Percentiles rank a stretch among this genome's conserved stretches.
Evolutionary conservation across 306 rosid species (phyloP).

Genomic region (Prunus padus): DNA sequence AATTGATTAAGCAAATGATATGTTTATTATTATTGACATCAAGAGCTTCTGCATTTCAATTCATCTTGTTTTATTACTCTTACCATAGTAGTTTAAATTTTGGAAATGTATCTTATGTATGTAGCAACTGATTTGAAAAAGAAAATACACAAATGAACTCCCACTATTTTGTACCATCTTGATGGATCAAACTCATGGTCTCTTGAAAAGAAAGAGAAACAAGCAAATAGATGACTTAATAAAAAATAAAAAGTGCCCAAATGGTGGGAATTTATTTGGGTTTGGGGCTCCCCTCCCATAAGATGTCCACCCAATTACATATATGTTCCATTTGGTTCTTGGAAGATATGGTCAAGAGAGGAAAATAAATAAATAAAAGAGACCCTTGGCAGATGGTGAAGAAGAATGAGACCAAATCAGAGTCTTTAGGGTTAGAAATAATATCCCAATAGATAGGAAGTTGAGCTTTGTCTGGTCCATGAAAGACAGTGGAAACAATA

Average conservation of each 20-base stretch:
- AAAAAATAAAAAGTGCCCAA: neutral
- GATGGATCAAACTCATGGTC: too few relatives aligned
- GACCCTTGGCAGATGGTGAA: conserved; percentile 17
- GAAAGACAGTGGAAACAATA: conserved; percentile 17
- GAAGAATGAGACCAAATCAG: neutral
- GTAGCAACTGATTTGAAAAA: too few relatives aligned
- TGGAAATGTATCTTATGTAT: too few relatives aligned
- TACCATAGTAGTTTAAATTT: too few relatives aligned
- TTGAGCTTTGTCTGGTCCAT: conserved; percentile 27
- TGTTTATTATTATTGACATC: too few relatives aligned
- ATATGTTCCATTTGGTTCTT: neutral
- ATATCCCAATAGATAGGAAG: conserved; percentile 9
- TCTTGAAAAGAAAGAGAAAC: too few relatives aligned
- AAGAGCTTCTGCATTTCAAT: too few relatives aligned
- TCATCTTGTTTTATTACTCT: too few relatives aligned
- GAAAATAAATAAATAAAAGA: neutral
- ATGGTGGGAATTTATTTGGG: neutral
- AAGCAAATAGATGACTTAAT: too few relatives aligned
- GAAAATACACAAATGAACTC: too few relatives aligned
- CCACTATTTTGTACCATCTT: too few relatives aligned
- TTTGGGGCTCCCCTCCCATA: neutral
- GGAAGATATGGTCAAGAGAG: conserved; percentile 8
- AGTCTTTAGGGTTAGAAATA: conserved; percentile 23
- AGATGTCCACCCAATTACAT: neutral
- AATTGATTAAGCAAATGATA: too few relatives aligned